phyloP scores from a whole-genome alignment of 2,329 filamentous ascomycete genomes.

The Cladophialophora carrionii region DNA sequence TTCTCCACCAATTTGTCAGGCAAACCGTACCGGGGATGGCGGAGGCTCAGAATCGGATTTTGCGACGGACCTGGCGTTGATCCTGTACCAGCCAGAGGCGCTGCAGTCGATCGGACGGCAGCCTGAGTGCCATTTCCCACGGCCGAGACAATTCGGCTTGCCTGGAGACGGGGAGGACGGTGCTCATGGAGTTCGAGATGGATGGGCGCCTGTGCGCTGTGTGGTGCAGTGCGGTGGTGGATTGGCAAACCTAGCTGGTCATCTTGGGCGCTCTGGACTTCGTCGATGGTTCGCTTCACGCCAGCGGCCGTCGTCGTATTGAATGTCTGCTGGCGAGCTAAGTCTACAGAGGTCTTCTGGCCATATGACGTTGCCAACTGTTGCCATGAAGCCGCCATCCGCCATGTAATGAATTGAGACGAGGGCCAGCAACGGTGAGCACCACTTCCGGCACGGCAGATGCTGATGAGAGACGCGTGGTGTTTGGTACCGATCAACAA shows the following conservation, averaged over 20 bases:
- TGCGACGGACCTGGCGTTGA: slow-evolving; percentile 44
- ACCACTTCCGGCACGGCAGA: neutral
- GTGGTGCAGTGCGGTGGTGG: neutral
- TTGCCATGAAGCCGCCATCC: slow-evolving; percentile 26
- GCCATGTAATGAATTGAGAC: neutral
- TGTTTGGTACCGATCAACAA: slow-evolving; percentile 1
- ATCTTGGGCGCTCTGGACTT: slow-evolving; percentile 22
- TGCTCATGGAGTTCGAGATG: neutral
- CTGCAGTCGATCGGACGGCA: neutral
- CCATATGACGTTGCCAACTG: slow-evolving; percentile 54
- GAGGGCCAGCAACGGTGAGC: neutral
- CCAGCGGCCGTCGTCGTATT: slow-evolving; percentile 51
- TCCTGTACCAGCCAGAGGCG: slow-evolving; percentile 23
- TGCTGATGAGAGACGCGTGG: neutral
- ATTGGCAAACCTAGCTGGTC: neutral
- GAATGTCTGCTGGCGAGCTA: slow-evolving; percentile 48
- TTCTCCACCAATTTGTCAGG: slow-evolving; percentile 65
- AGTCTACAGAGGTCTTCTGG: slow-evolving; percentile 53
- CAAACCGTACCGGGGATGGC: slow-evolving; percentile 66
- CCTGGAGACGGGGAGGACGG: slow-evolving; percentile 19
- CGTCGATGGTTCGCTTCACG: slow-evolving; percentile 52
- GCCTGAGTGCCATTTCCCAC: slow-evolving; percentile 1
- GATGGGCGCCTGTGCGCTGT: neutral
- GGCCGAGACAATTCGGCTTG: slow-evolving; percentile 21
- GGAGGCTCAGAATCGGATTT: slow-evolving; percentile 60